Evolutionary conservation across 768 basidiomycete species (phyloP).

Genomic region (Podaxis carcinomalis): DNA sequence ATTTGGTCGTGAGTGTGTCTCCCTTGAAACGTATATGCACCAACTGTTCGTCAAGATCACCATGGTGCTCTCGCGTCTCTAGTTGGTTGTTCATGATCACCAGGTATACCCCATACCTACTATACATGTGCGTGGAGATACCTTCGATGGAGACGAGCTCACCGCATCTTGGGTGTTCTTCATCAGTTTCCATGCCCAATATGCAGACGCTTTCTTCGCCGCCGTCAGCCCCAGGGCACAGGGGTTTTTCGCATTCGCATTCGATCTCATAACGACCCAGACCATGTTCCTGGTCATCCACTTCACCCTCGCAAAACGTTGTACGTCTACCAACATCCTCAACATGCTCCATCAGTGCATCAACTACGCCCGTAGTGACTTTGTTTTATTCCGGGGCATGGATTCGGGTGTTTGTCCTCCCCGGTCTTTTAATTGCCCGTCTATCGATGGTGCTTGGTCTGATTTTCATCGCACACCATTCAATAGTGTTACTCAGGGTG

Average conservation of each 20-base stretch:
- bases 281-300: background rate
- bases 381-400: background rate
- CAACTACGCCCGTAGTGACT: background rate
- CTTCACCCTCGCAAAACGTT: constrained; percentile 2
- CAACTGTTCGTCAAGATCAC: background rate
- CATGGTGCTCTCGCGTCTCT: background rate
- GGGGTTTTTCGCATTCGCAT: background rate
- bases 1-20: background rate
- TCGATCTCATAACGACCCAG: background rate
- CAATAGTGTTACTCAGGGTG: background rate
- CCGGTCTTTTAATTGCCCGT: background rate
- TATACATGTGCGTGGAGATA: background rate
- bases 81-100: constrained; percentile 1
- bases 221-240: background rate
- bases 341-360: background rate
- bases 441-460: background rate
- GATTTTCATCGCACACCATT: background rate
- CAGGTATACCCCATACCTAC: constrained; percentile 1
- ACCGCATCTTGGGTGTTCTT: no score
- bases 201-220: background rate
- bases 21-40: background rate
- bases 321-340: background rate
- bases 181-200: background rate
- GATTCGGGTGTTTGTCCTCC: background rate
- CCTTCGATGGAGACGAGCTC: background rate